These are phyloP conservation scores for Ichthyophthirius multifiliis DNA, from an alignment of 169 alveolate species.

Conservation along the genomic window DNA sequence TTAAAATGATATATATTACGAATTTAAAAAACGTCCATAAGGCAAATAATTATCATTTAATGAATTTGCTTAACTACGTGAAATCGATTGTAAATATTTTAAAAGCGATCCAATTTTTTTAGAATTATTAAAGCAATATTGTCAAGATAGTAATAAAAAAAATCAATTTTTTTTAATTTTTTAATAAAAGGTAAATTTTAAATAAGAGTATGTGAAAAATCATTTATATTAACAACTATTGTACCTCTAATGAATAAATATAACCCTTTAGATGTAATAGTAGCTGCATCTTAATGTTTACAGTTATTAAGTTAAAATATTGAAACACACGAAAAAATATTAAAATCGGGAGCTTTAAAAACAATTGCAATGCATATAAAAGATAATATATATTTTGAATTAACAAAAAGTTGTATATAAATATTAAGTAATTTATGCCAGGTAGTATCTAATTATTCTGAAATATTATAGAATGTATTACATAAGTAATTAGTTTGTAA, in stretches of 20 bases:
- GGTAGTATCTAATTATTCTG: not conserved
- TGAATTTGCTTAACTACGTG: conserved; percentile 27
- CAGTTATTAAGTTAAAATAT: conserved; percentile 24
- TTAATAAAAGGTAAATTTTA: conserved; percentile 19
- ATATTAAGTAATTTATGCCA: conserved; percentile 13
- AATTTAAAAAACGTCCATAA: conserved; percentile 25
- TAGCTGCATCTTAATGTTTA: conserved; percentile 15
- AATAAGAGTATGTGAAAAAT: conserved; percentile 45
- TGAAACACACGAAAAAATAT: conserved; percentile 37
- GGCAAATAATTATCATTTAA: conserved; percentile 23
- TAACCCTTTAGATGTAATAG: conserved; percentile 16
- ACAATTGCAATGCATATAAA: not conserved
- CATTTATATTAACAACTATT: conserved; percentile 29
- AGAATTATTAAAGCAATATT: conserved; percentile 22
- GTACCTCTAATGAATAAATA: conserved; percentile 36
- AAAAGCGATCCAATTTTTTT: conserved; percentile 22
- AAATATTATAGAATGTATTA: not conserved
- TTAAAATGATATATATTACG: conserved; percentile 10
- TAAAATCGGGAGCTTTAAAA: conserved; percentile 21
- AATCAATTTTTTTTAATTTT: not conserved
- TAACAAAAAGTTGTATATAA: conserved; percentile 24
- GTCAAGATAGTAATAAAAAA: conserved; percentile 30
- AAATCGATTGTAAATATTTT: conserved; percentile 17
- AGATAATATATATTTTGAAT: conserved; percentile 17
- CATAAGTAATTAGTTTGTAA: not conserved